Evolutionary conservation across 2,329 filamentous ascomycete species (phyloP), one percentile per base, ranked within the genome.

Genomic region (Cryphonectria nitschkei): DNA sequence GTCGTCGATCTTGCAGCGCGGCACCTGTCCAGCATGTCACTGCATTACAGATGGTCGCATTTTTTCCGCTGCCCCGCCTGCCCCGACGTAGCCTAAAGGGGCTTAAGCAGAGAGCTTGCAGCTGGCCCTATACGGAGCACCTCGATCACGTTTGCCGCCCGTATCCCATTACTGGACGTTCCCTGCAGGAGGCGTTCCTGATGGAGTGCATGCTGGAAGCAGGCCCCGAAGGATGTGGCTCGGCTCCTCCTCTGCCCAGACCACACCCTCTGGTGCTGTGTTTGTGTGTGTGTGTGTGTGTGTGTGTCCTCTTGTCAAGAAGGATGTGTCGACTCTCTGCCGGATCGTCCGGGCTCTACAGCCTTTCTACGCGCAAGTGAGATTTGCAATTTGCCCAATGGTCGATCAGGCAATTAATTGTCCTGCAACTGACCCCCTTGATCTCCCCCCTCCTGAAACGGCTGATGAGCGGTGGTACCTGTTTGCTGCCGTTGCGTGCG

Each of bases 141-240:
- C 22, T 54, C 34, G 22, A 66, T 26, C 64, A 66, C 43, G 32
- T 56, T 54, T 19, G 46, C 64, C 16, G 32, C 46, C 11, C 9
- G 6, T n/a, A 19, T 32, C 34, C 34, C 43, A 34, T 39, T 39
- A 54, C 64, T 67, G 37, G 37, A 43, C 65, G 41, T 26, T 41
- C 14, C 37, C 54, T 67, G 65, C 61, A 64, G 34, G 58, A 63
- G 60, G 32, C 46, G 60, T 68, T 68, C 58, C 67, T 68, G 67
- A 43, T n/a, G 60, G 34, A 41, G 60, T 56, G 60, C 60, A 68
- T 64, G n/a, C 29, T 64, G 67, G 29, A 8, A 46, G 58, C 43
- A 41, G 58, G 22, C 46, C 67, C 46, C 50, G 64, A 26, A 63
- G 60, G 67, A 68, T 62, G 56, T 43, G 34, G 37, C 56, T 54